These are phyloP conservation scores for Verticillium nonalfalfae DNA, from an alignment of 2,329 filamentous ascomycete genomes.

Conservation along the genomic window DNA sequence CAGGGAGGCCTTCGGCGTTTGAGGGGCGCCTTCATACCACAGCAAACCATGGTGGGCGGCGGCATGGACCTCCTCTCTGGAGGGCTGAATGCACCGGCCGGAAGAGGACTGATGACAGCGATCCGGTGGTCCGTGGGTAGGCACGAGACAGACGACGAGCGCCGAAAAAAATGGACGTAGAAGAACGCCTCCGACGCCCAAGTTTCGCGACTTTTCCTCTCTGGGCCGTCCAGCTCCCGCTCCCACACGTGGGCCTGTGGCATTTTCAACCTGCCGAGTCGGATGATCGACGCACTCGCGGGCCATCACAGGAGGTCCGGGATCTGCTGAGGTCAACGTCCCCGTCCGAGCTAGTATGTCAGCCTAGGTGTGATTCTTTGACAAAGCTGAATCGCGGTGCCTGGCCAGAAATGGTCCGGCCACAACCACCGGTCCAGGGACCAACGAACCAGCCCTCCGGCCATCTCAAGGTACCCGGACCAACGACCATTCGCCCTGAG, in stretches of 20 bases:
- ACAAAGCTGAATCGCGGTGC: background rate
- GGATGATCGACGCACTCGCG: background rate
- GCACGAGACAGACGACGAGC: background rate
- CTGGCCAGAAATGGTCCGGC: background rate
- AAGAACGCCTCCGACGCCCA: background rate
- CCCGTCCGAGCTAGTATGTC: background rate
- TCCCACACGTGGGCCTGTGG: background rate
- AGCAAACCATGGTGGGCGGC: background rate
- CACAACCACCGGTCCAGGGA: background rate
- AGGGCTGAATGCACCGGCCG: background rate
- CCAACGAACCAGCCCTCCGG: background rate
- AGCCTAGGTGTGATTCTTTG: background rate
- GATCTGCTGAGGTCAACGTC: background rate
- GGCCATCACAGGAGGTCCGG: background rate
- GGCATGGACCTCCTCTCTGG: background rate
- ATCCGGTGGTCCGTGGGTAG: background rate
- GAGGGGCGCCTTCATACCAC: constrained; percentile 1
- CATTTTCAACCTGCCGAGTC: background rate
- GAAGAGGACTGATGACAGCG: background rate
- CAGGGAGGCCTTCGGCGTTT: constrained; percentile 32
- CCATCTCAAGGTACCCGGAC: background rate
- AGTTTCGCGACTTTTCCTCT: background rate
- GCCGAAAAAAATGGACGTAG: background rate
- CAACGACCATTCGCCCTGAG: background rate
- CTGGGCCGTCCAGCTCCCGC: background rate